Evolutionary conservation across 176 grass and related monocot genomes (phyloP), one percentile per base, ranked within the genome.

Genomic region (Avena sativa): DNA sequence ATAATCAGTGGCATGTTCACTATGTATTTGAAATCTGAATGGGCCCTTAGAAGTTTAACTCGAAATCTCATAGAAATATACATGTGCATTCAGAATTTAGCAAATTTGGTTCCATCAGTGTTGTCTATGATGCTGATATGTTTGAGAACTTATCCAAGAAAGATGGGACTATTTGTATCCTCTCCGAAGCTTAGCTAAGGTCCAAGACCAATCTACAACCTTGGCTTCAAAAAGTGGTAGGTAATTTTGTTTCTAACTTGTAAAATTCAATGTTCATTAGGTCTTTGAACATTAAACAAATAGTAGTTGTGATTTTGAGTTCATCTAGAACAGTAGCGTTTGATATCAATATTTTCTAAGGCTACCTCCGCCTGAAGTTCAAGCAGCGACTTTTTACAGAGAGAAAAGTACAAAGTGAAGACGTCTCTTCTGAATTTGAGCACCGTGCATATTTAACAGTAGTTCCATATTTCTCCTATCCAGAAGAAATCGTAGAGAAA

Each of bases 231-330:
- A 11, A 83, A 49, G 32, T 71, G 60, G 12, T 79, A 36, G 9
- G 43, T 47, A 74, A 59, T 84, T 80, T 21, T 6, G 81, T 38
- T 83, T 49, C 51, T 36, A 75, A 25, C 32, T 83, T 87, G 49
- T 32, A 75, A 75, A 4, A 60, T 36, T 56, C 23, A 36, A 64
- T 0, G 32, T 72, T 85, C 23, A 30, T 52, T 64, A 28, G 12
- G 14, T 81, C 7, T 80, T 36, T 20, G 47, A 48, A 89, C 56
- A 75, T 63, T 79, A 89, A 85, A 81, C 2, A 47, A 85, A 66
- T 17, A 70, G 3, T 55, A 32, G 14, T 34, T 59, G 19, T 60
- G 3, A 53, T 38, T 30, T 67, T 67, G 44, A 74, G 13, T 74
- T 66, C 56, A 84, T 8, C 56, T 75, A 62, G 10, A 56, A 83